Evolutionary conservation across 2,329 filamentous ascomycete species (phyloP), one percentile per base, ranked within the genome.

Genomic region (Diaporthe destruens): DNA sequence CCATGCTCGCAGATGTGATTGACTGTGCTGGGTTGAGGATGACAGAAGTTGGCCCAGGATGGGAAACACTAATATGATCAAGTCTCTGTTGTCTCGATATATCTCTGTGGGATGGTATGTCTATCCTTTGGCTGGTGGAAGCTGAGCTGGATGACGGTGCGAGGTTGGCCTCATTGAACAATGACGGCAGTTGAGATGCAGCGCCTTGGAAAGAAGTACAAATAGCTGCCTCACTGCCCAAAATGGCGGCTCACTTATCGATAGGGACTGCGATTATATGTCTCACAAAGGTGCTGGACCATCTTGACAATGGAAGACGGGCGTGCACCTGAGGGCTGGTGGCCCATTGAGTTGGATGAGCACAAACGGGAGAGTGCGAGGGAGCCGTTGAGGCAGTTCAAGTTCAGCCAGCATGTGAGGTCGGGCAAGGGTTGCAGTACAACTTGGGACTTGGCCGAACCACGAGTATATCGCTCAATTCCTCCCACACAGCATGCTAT

Each of bases 291-390:
- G 34, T 29, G 61, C 32, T 53, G 61, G n/a, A 29, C 25, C 61
- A 66, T 66, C 23, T 65, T 66, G 61, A 53, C n/a, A 66, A 25
- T 53, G 20, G 7, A 14, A 39, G 53, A 5, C 36, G 20, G 32
- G 34, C 39, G 11, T 34, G 12, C 16, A 25, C n/a, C 9, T 25
- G 47, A 12, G 6, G 36, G 32, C 16, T 14, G 34, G 47, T 20
- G 47, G n/a, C 39, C 20, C 8, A 25, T 34, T 20, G n/a, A 44
- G 44, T n/a, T 53, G 29, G 44, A 53, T 11, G 12, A 39, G 36
- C 12, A 16, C 14, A 1, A 25, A 23, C 20, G n/a, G 61, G 47
- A 66, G n/a, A 29, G 23, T n/a, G 36, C 29, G 25, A 47, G 20
- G 11, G 44, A 12, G 6, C 20, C 9, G 44, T 29, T 29, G 44